These are phyloP conservation scores for Penstemon davidsonii DNA, from an alignment of 257 asterid species.

Conservation along the genomic window DNA sequence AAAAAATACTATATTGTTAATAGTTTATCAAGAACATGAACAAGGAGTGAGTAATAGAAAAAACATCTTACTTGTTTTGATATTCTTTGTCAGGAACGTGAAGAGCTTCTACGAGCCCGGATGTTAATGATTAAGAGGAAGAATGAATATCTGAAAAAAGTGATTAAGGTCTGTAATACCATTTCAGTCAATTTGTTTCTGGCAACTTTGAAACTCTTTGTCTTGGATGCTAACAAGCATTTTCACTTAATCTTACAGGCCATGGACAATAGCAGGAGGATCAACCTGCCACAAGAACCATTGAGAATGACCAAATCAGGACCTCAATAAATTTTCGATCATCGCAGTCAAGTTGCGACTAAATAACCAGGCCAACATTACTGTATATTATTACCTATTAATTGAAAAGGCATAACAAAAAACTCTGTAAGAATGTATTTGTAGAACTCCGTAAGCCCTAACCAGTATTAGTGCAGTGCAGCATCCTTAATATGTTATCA, in stretches of 20 bases:
- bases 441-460: too few species aligned
- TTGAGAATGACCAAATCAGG: conserved; percentile 36
- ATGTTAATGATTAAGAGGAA: conserved; percentile 28
- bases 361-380: too few species aligned
- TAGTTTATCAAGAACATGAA: conserved; percentile 9
- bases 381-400: too few species aligned
- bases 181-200: background rate
- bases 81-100: conserved; percentile 28
- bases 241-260: conserved; percentile 21
- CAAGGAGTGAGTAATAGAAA: conserved; percentile 9
- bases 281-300: conserved; percentile 23
- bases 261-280: conserved; percentile 26
- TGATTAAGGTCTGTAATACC: conserved; percentile 21
- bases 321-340: background rate
- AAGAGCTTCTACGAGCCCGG: conserved; percentile 22
- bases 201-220: conserved; percentile 3
- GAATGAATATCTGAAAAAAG: conserved; percentile 34
- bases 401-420: too few species aligned
- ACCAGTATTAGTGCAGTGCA: too few species aligned
- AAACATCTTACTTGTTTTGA: conserved; percentile 9
- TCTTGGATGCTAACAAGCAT: conserved; percentile 11
- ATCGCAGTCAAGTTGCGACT: too few species aligned
- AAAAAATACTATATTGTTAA: background rate
- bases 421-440: too few species aligned
- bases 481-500: too few species aligned